Conservation (phyloP, 108 stramenopile species). For the Mediolabrus comicus region DNA sequence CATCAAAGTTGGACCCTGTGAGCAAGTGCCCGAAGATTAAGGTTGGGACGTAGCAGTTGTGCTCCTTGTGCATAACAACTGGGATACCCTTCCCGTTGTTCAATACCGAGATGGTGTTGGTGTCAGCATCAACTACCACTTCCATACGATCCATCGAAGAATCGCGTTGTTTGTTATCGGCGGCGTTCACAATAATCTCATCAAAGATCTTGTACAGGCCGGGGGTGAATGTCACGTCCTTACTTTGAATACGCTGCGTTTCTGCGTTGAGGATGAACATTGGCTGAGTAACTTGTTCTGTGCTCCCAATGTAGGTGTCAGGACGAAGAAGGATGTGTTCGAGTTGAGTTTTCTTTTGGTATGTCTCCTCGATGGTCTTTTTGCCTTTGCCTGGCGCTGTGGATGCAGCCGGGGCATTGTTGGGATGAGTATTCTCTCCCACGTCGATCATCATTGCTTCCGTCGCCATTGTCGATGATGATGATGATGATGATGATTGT, state of each 20-base stretch:
- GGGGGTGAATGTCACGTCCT: constrained; percentile 89
- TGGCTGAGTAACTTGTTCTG: constrained; percentile 89
- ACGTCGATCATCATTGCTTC: too few species aligned
- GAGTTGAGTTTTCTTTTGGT: constrained; percentile 97
- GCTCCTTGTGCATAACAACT: constrained; percentile 77
- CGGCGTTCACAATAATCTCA: constrained; percentile 99
- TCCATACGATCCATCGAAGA: constrained; percentile 93
- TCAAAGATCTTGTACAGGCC: constrained; percentile 99
- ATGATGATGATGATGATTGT: background rate
- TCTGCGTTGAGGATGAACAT: constrained; percentile 91
- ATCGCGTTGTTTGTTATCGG: constrained; percentile 99
- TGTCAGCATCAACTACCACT: constrained; percentile 70
- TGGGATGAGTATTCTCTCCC: too few species aligned
- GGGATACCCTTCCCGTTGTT: constrained; percentile 97
- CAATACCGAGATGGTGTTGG: constrained; percentile 88
- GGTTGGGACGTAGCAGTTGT: constrained; percentile 89
- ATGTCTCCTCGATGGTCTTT: constrained; percentile 90
- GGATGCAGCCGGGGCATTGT: background rate
- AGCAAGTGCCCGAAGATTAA: constrained; percentile 94
- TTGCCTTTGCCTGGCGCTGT: background rate
- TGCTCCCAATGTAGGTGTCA: constrained; percentile 94
- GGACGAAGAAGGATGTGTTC: constrained; percentile 98
- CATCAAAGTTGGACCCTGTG: constrained; percentile 95
- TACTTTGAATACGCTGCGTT: constrained; percentile 64
- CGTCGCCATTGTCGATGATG: background rate